Percentiles rank a stretch among this genome's conserved stretches.
Conservation (phyloP, 768 basidiomycete species). For the Termitomyces sp. region DNA sequence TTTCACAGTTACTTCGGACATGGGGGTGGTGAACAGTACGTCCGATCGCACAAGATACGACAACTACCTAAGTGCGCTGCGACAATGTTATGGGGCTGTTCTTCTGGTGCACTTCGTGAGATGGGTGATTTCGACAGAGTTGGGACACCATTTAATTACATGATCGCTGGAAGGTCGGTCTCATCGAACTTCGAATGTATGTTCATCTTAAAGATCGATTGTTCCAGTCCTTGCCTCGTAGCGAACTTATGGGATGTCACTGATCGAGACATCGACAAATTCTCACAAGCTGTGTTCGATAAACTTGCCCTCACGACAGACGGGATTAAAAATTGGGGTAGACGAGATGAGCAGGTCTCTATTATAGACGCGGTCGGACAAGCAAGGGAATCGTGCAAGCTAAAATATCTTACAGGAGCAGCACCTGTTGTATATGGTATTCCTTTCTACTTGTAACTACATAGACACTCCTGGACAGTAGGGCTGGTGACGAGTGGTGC, state of each 20-base stretch:
- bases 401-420: conserved; percentile 92
- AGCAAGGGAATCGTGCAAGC: conserved; percentile 77
- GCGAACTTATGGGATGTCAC: conserved; percentile 99
- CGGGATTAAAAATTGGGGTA: conserved; percentile 19
- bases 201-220: neutral
- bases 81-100: conserved; percentile 99
- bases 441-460: conserved; percentile 69
- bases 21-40: conserved; percentile 92
- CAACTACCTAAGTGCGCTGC: conserved; percentile 83
- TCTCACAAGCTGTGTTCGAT: conserved; percentile 80
- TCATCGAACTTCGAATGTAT: neutral
- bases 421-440: conserved; percentile 95
- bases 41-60: conserved; percentile 81
- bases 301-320: conserved; percentile 48
- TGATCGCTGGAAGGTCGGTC: conserved; percentile 95
- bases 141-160: conserved; percentile 92
- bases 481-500: no score
- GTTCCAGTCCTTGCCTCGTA: conserved; percentile 76
- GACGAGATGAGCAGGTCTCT: conserved; percentile 28
- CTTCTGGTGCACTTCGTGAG: conserved; percentile 81
- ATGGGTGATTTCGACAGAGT: conserved; percentile 93
- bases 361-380: conserved; percentile 74
- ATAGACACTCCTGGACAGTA: neutral
- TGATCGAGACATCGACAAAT: conserved; percentile 93
- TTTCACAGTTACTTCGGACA: conserved; percentile 88